A percentile compares a stretch with the other conserved stretches of the same genome.
Evolutionary conservation across 2,329 filamentous ascomycete genomes (phyloP).

Genomic region (Penicillium vulpinum): DNA sequence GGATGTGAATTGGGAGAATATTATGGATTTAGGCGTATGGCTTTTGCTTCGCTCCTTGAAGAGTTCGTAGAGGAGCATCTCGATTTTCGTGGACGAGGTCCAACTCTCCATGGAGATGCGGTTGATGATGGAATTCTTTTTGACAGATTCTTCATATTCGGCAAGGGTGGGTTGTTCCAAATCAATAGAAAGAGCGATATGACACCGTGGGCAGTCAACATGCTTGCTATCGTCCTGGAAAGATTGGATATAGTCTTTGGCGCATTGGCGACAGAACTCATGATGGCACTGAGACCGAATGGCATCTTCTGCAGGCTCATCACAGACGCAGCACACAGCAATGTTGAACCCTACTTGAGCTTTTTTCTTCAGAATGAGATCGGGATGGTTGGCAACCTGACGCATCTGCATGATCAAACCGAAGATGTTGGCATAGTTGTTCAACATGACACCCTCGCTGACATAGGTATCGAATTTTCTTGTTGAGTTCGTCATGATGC

Average conservation of each 20-base stretch:
- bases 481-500: constrained; percentile 89
- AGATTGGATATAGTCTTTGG: constrained; percentile 75
- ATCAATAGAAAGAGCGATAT: constrained; percentile 86
- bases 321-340: constrained; percentile 89
- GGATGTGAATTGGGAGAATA: constrained; percentile 95
- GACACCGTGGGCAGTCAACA: constrained; percentile 80
- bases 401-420: constrained; percentile 99
- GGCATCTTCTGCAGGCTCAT: constrained; percentile 92
- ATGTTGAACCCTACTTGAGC: constrained; percentile 84
- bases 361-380: constrained; percentile 87
- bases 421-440: constrained; percentile 99
- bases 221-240: constrained; percentile 60
- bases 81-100: constrained; percentile 98
- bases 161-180: constrained; percentile 94
- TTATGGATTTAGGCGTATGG: constrained; percentile 91
- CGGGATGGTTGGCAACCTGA: constrained; percentile 94
- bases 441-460: constrained; percentile 85
- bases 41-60: constrained; percentile 91
- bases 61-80: constrained; percentile 90
- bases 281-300: constrained; percentile 90
- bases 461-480: constrained; percentile 96
- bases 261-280: constrained; percentile 83
- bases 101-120: constrained; percentile 98
- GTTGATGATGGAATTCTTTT: constrained; percentile 97
- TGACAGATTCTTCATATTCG: constrained; percentile 80